Evolutionary conservation across 192 early-diverging fungal genomes (phyloP), one percentile per base, ranked within the genome.

Genomic region (Backusella morwellensis): DNA sequence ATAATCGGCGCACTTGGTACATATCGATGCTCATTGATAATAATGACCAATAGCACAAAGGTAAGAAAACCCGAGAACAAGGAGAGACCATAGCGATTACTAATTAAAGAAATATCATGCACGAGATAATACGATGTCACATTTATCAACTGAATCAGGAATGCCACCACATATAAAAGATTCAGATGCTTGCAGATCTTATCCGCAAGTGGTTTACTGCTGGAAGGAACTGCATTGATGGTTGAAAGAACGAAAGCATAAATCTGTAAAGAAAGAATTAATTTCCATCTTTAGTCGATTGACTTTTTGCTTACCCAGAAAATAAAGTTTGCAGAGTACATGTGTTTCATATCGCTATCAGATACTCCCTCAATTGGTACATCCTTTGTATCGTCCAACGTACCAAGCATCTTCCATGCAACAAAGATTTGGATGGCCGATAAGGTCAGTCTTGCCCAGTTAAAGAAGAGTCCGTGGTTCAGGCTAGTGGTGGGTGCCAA

Each of bases 21-120:
- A 36, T 70, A 34, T 32, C 70, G 66, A 34, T 69, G 63, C 36
- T 80, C 79, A 76, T 76, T 72, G 11, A 73, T 75, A 15, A 76
- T 15, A 26, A 73, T 26, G 19, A 56, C 15, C 9, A 78, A 68
- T 19, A 82, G 14, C 15, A 69, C 8, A 40, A 75, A 67, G 1
- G 36, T 69, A 3, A 79, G 5, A 6, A 54, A 63, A n/a, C 41
- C 26, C 14, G 74, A 71, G 38, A 66, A 38, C 47, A 80, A 23
- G 12, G 59, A 52, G 73, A 76, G 73, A 6, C 40, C 40, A 75
- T 76, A 78, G 11, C 75, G 47, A 19, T 26, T 17, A 38, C 15
- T 41, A 12, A 76, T 32, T 15, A 69, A 40, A 19, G 72, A 42
- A 32, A 66, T 76, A 23, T 68, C 66, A 42, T 73, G 66, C 11